phyloP scores from a whole-genome alignment of 768 basidiomycete genomes.

The Exidia glandulosa region DNA sequence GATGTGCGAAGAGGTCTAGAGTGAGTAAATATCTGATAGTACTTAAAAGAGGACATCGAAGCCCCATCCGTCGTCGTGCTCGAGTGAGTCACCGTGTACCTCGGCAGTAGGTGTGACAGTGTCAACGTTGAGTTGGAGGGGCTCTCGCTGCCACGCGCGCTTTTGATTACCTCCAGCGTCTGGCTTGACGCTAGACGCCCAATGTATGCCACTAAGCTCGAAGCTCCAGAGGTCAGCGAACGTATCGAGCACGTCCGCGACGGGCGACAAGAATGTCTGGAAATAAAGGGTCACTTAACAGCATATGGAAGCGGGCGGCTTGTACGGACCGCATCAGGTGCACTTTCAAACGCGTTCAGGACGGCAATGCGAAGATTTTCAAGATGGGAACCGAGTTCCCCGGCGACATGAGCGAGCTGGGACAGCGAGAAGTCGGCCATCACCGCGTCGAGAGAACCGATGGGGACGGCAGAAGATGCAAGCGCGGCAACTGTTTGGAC shows the following conservation, averaged over 20 bases:
- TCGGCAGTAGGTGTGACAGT: neutral
- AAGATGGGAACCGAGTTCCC: constrained; percentile 42
- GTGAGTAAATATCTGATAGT: neutral
- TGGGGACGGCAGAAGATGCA: constrained; percentile 36
- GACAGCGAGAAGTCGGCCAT: constrained; percentile 46
- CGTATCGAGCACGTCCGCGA: constrained; percentile 44
- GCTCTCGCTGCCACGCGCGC: neutral
- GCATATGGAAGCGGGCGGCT: neutral
- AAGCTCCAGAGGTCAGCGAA: constrained; percentile 54
- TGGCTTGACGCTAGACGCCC: constrained; percentile 42
- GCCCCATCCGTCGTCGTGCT: neutral
- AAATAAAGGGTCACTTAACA: constrained; percentile 21
- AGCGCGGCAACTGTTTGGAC: constrained; percentile 45
- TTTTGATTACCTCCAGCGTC: constrained; percentile 6
- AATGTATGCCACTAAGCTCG: constrained; percentile 68
- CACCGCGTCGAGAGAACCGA: constrained; percentile 48
- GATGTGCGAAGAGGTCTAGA: neutral
- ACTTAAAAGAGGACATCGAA: neutral
- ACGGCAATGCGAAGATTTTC: constrained; percentile 57
- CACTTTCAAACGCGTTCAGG: neutral
- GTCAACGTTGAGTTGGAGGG: neutral
- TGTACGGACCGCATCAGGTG: constrained; percentile 1
- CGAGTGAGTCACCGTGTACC: neutral
- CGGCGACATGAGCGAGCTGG: constrained; percentile 46
- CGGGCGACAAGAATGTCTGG: constrained; percentile 53